Percentiles rank a stretch among this genome's conserved stretches.
Evolutionary conservation across 805 yeast species (phyloP).

Genomic region (Millerago galiae): DNA sequence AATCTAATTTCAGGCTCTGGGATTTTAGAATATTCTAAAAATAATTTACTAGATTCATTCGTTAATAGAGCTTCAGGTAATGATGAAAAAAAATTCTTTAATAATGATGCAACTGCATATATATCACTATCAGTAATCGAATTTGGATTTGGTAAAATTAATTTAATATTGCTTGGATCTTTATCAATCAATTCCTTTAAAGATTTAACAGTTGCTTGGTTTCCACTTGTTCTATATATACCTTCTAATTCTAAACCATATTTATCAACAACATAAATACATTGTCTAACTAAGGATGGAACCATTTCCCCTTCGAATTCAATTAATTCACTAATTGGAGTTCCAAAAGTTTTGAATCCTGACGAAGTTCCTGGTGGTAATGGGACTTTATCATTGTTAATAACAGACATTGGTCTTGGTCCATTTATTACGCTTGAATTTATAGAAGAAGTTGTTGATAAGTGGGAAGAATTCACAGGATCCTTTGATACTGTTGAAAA

Average conservation of each 20-base stretch:
- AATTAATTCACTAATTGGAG: constrained; percentile 69
- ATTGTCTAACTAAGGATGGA: constrained; percentile 82
- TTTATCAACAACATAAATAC: constrained; percentile 79
- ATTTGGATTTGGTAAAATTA: constrained; percentile 49
- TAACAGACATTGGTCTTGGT: constrained; percentile 26
- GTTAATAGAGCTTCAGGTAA: constrained; percentile 87
- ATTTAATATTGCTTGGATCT: constrained; percentile 61
- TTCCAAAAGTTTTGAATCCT: constrained; percentile 63
- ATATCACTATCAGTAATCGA: constrained; percentile 72
- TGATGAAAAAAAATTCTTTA: constrained; percentile 76
- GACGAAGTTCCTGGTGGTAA: constrained; percentile 23
- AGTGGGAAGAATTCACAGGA: constrained; percentile 4
- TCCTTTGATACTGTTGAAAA: constrained; percentile 21
- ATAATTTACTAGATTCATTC: constrained; percentile 49
- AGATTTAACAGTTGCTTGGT: constrained; percentile 64
- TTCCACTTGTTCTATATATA: constrained; percentile 81
- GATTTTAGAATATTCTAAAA: constrained; percentile 66
- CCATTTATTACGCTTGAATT: constrained; percentile 12
- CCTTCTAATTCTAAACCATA: constrained; percentile 87
- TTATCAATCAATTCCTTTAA: constrained; percentile 64
- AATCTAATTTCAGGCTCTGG: constrained; percentile 55
- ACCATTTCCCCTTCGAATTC: constrained; percentile 86
- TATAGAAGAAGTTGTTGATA: constrained; percentile 8
- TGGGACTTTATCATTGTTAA: constrained; percentile 23
- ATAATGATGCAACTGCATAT: constrained; percentile 78